phyloP scores from a whole-genome alignment of 1,284 basidiomycete species.

The Vanrija sp. region DNA sequence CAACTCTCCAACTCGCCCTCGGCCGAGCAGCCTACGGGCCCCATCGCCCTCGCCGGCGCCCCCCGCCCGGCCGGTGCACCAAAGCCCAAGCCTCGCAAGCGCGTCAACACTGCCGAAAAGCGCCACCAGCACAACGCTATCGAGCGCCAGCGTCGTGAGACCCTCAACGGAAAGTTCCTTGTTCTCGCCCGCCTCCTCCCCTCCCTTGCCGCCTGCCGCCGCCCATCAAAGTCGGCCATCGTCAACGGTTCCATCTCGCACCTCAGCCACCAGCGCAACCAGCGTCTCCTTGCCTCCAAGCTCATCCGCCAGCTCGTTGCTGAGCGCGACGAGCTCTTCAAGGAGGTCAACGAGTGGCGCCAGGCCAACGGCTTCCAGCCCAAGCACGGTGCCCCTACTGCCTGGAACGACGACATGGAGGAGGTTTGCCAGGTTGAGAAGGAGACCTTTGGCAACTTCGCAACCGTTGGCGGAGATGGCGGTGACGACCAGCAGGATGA shows the following conservation, averaged over 20 bases:
- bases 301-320: constrained; percentile 69
- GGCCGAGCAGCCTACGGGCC: constrained; percentile 15
- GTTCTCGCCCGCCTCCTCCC: constrained; percentile 80
- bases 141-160: constrained; percentile 84
- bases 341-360: constrained; percentile 84
- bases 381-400: constrained; percentile 56
- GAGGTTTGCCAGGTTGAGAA: constrained; percentile 46
- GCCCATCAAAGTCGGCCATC: constrained; percentile 89
- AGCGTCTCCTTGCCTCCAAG: constrained; percentile 69
- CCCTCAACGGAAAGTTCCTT: constrained; percentile 82
- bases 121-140: constrained; percentile 92
- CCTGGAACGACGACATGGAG: constrained; percentile 44
- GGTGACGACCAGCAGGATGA: constrained; percentile 38
- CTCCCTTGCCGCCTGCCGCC: constrained; percentile 79
- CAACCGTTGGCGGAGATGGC: constrained; percentile 29
- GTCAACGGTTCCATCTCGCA: constrained; percentile 87
- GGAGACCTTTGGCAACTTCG: constrained; percentile 48
- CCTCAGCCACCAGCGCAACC: constrained; percentile 72
- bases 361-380: constrained; percentile 57
- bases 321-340: constrained; percentile 73
- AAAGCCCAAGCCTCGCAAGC: constrained; percentile 63
- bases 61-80: constrained; percentile 19
- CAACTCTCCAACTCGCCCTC: constrained; percentile 16
- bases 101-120: constrained; percentile 89
- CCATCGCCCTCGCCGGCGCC: constrained; percentile 16